Evolutionary conservation across 2,329 filamentous ascomycete genomes (phyloP).

Genomic region (Aspergillus persii): DNA sequence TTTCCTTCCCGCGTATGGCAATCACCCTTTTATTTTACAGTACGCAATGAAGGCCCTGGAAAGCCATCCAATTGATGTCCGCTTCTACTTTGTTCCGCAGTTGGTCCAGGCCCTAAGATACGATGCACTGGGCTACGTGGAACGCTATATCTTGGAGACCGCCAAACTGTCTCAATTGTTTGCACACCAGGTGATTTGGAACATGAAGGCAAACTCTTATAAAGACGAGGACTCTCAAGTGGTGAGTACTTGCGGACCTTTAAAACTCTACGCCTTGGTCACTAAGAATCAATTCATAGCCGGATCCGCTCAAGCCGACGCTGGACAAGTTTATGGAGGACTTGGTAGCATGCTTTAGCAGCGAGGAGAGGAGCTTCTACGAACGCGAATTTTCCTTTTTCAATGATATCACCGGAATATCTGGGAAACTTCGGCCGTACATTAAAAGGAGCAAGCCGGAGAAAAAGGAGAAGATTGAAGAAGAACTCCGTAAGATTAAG

Average conservation of each 20-base stretch:
- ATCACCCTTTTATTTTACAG: constrained; percentile 90
- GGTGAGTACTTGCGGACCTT: constrained; percentile 47
- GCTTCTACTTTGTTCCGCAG: constrained; percentile 98
- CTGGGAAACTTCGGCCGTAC: constrained; percentile 89
- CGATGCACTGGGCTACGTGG: constrained; percentile 88
- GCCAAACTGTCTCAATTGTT: constrained; percentile 97
- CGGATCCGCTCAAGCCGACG: constrained; percentile 88
- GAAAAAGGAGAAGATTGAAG: constrained; percentile 99
- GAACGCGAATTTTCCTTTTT: constrained; percentile 98
- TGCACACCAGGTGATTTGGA: constrained; percentile 99
- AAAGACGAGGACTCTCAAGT: constrained; percentile 92
- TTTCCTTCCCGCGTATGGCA: constrained; percentile 85
- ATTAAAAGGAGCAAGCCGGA: constrained; percentile 91
- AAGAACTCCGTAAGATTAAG: constrained; percentile 94
- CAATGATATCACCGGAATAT: constrained; percentile 91
- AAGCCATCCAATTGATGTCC: constrained; percentile 91
- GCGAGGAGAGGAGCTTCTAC: constrained; percentile 79
- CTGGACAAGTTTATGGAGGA: constrained; percentile 85
- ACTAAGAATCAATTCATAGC: constrained; percentile 46
- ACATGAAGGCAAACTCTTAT: constrained; percentile 98
- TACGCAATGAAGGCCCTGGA: constrained; percentile 96
- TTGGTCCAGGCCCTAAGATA: constrained; percentile 95
- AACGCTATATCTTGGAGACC: constrained; percentile 94
- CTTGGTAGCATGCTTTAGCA: constrained; percentile 78
- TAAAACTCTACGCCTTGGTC: not conserved